Percentiles rank a stretch among this genome's conserved stretches.
Conservation (phyloP, 2,329 filamentous ascomycete genomes). For the Aciculosporium take region DNA sequence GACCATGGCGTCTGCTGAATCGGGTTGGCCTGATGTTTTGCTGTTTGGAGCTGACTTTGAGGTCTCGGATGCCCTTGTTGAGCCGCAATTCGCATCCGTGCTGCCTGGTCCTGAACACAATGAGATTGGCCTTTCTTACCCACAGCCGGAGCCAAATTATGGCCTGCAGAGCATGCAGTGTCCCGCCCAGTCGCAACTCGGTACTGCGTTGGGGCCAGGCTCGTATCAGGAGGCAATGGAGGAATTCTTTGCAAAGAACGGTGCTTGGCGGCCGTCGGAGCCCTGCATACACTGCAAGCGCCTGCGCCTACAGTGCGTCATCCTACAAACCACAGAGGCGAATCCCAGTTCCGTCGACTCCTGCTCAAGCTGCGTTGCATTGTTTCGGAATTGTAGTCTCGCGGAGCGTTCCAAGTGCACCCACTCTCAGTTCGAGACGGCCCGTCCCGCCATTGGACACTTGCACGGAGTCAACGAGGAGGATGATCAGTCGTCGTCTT, state of each 20-base stretch:
- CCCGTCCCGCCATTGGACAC: slow-evolving; percentile 31
- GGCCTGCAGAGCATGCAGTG: not conserved
- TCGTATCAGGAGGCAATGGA: slow-evolving; percentile 15
- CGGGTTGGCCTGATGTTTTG: slow-evolving; percentile 6
- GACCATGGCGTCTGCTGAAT: not conserved
- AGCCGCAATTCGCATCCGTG: not conserved
- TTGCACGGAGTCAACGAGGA: slow-evolving; percentile 33
- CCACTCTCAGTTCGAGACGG: slow-evolving; percentile 31
- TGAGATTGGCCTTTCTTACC: slow-evolving; percentile 1
- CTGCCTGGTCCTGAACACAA: slow-evolving; percentile 2
- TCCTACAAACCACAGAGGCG: slow-evolving; percentile 29
- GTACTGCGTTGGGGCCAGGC: not conserved
- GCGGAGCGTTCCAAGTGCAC: slow-evolving; percentile 28
- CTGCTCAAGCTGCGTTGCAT: slow-evolving; percentile 35
- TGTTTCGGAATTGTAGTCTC: slow-evolving; percentile 35
- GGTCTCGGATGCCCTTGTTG: not conserved
- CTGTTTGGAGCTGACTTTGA: slow-evolving; percentile 3
- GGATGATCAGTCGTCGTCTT: slow-evolving; percentile 8
- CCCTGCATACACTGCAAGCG: slow-evolving; percentile 31
- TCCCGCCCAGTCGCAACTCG: not conserved
- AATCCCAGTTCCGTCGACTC: slow-evolving; percentile 34
- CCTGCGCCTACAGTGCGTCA: slow-evolving; percentile 32
- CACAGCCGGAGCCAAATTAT: not conserved
- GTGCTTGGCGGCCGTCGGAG: slow-evolving; percentile 25
- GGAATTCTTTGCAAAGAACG: slow-evolving; percentile 25